Percentiles rank a stretch among this genome's conserved stretches.
phyloP scores from a whole-genome alignment of 2,329 filamentous ascomycete species.

The Polytolypa hystricis region DNA sequence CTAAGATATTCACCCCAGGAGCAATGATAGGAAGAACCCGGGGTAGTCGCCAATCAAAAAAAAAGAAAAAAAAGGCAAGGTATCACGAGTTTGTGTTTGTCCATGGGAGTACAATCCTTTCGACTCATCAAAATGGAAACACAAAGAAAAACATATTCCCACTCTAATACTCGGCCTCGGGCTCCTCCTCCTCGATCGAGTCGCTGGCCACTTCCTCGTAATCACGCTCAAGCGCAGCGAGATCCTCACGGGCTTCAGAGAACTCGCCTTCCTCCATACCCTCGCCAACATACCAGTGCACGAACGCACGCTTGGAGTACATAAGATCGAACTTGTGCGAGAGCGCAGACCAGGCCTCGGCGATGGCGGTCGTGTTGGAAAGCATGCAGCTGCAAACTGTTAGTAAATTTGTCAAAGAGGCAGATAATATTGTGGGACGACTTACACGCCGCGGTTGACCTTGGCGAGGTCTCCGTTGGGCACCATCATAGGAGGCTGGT shows the following conservation, averaged over 20 bases:
- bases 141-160: too few species aligned
- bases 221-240: conserved; percentile 94
- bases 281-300: conserved; percentile 99
- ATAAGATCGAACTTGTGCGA: conserved; percentile 99
- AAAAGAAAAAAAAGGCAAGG: too few species aligned
- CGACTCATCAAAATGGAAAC: too few species aligned
- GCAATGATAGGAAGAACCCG: too few species aligned
- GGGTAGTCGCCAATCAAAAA: too few species aligned
- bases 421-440: too few species aligned
- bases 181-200: conserved; percentile 71
- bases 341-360: conserved; percentile 93
- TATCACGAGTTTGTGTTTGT: too few species aligned
- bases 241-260: conserved; percentile 95
- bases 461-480: conserved; percentile 95
- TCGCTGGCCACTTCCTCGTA: conserved; percentile 98
- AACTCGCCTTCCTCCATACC: conserved; percentile 99
- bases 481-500: conserved; percentile 91
- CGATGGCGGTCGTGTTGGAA: conserved; percentile 85
- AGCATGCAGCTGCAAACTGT: conserved; percentile 95
- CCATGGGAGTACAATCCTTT: too few species aligned
- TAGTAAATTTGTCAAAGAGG: too few species aligned
- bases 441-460: conserved; percentile 95
- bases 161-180: conserved; percentile 86
- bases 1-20: too few species aligned
- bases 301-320: conserved; percentile 99